These are phyloP conservation scores for Collybia sp. DNA, from an alignment of 768 basidiomycete genomes.

Conservation along the genomic window DNA sequence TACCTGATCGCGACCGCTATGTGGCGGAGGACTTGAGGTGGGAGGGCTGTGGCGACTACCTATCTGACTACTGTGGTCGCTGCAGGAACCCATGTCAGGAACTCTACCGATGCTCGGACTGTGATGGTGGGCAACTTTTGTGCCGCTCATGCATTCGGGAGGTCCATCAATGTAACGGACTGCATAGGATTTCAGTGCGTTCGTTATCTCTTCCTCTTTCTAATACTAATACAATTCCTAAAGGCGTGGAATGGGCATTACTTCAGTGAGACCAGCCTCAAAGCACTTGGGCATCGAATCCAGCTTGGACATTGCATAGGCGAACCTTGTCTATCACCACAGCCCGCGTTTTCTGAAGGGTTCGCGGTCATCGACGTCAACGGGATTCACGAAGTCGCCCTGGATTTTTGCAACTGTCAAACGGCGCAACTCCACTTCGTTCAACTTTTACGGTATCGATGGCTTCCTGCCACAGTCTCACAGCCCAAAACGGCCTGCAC, in stretches of 20 bases:
- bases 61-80: neutral
- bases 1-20: neutral
- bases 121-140: constrained; percentile 2
- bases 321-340: neutral
- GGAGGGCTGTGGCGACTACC: constrained; percentile 2
- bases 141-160: constrained; percentile 1
- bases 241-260: constrained; percentile 1
- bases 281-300: neutral
- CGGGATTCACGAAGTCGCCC: constrained; percentile 15
- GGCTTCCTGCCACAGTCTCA: constrained; percentile 14
- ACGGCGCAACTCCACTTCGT: constrained; percentile 6
- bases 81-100: neutral
- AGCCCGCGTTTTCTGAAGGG: neutral
- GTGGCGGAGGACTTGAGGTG: neutral
- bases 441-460: constrained; percentile 12
- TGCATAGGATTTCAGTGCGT: neutral
- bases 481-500: constrained; percentile 13
- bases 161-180: neutral
- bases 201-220: neutral
- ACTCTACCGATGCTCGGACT: neutral
- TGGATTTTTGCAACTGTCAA: constrained; percentile 20
- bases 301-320: neutral
- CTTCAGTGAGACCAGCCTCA: neutral
- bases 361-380: constrained; percentile 13
- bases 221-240: neutral